Evolutionary conservation across 2,329 filamentous ascomycete species (phyloP).

Genomic region (Cryphonectria parasitica): DNA sequence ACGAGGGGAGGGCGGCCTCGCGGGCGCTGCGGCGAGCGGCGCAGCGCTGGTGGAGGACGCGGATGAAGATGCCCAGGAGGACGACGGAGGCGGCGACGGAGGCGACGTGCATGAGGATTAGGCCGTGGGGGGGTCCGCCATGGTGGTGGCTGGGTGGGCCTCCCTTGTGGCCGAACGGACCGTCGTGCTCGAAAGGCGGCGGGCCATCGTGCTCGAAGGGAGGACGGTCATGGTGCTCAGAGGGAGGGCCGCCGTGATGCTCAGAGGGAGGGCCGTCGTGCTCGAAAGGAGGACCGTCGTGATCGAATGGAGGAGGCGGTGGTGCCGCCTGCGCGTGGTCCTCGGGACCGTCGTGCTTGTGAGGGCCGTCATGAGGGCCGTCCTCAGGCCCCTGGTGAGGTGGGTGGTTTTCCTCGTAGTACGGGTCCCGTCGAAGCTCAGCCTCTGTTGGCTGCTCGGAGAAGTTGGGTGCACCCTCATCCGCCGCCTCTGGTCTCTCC

Average conservation of each 20-base stretch:
- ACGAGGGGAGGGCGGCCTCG: neutral
- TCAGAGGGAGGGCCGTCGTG: neutral
- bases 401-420: conserved; percentile 12
- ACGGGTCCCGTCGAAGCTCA: conserved; percentile 23
- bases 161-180: neutral
- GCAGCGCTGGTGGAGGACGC: conserved; percentile 36
- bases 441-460: conserved; percentile 18
- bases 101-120: conserved; percentile 21
- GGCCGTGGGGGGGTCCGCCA: conserved; percentile 13
- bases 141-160: conserved; percentile 12
- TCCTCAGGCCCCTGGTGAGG: neutral
- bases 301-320: neutral
- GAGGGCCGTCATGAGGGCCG: conserved; percentile 3
- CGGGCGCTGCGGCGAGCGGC: conserved; percentile 29
- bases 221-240: neutral
- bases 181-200: conserved; percentile 24
- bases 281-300: neutral
- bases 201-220: neutral
- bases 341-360: conserved; percentile 10
- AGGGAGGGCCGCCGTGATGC: neutral
- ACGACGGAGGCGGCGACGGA: conserved; percentile 31
- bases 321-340: neutral
- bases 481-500: neutral
- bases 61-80: conserved; percentile 35
- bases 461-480: neutral